phyloP scores from a whole-genome alignment of 1,139 yeast genomes.

The Kodamaea plutei region DNA sequence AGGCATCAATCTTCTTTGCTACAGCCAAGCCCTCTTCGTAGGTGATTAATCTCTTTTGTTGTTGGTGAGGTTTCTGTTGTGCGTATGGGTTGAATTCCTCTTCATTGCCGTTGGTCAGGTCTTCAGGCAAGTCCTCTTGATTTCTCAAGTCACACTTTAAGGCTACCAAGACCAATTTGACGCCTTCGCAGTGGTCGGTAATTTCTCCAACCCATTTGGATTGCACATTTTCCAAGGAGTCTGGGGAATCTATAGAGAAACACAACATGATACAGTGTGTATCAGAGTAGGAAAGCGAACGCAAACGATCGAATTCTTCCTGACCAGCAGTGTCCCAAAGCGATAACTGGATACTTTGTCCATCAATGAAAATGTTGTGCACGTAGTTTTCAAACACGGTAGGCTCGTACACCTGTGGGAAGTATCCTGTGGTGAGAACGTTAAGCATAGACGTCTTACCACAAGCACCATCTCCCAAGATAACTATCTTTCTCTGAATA shows the following conservation, averaged over 20 bases:
- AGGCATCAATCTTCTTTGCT: constrained; percentile 82
- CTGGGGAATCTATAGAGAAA: constrained; percentile 90
- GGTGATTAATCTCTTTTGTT: constrained; percentile 54
- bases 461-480: constrained; percentile 94
- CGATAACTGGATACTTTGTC: constrained; percentile 86
- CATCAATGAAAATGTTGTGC: constrained; percentile 94
- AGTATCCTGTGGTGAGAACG: constrained; percentile 95
- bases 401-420: constrained; percentile 97
- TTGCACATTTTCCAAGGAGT: constrained; percentile 91
- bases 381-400: constrained; percentile 97
- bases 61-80: constrained; percentile 17
- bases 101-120: constrained; percentile 27
- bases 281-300: constrained; percentile 87
- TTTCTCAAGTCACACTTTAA: constrained; percentile 88
- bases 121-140: constrained; percentile 22
- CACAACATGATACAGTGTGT: constrained; percentile 97
- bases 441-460: constrained; percentile 77
- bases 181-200: constrained; percentile 95
- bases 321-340: constrained; percentile 99
- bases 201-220: constrained; percentile 94
- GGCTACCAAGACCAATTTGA: constrained; percentile 88
- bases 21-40: constrained; percentile 82
- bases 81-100: constrained; percentile 34
- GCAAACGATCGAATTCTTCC: constrained; percentile 91
- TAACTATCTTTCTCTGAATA: constrained; percentile 86